A percentile compares a stretch with the other conserved stretches of the same genome.
Evolutionary conservation across 2,329 filamentous ascomycete species (phyloP).

Genomic region (Colletotrichum sojae): DNA sequence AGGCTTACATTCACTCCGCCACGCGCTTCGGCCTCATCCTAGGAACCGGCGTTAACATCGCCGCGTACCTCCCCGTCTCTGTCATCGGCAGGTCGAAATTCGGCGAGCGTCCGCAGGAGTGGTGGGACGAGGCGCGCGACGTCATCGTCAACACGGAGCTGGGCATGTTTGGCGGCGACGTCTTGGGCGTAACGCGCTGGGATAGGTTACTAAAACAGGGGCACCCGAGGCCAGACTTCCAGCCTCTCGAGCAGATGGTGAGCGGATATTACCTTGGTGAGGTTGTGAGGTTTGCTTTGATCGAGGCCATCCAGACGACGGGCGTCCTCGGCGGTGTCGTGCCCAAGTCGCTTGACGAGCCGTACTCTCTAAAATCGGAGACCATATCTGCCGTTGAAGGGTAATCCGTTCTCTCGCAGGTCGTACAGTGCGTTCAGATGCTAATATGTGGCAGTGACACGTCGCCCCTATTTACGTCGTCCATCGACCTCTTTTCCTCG

Average conservation of each 20-base stretch:
- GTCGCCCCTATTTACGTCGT: slow-evolving; percentile 57
- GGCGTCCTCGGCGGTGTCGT: slow-evolving; percentile 70
- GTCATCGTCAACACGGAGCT: slow-evolving; percentile 78
- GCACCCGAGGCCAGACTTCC: slow-evolving; percentile 71
- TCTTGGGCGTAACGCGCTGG: slow-evolving; percentile 74
- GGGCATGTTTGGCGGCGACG: slow-evolving; percentile 74
- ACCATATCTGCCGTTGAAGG: slow-evolving; percentile 70
- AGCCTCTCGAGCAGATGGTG: slow-evolving; percentile 74
- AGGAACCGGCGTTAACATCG: slow-evolving; percentile 77
- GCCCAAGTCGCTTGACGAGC: slow-evolving; percentile 64
- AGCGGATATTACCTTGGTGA: slow-evolving; percentile 78
- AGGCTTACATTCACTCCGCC: slow-evolving; percentile 71
- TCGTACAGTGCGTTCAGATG: not conserved
- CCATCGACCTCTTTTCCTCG: slow-evolving; percentile 63
- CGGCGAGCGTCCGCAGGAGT: slow-evolving; percentile 66
- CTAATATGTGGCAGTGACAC: slow-evolving; percentile 57
- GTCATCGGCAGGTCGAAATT: slow-evolving; percentile 70
- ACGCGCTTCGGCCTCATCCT: slow-evolving; percentile 76
- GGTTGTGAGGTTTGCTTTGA: slow-evolving; percentile 69
- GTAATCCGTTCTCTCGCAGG: slow-evolving; percentile 54
- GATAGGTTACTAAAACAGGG: slow-evolving; percentile 66
- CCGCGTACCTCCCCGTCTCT: slow-evolving; percentile 73
- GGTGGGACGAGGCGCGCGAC: slow-evolving; percentile 72
- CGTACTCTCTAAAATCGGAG: slow-evolving; percentile 73
- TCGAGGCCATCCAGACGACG: slow-evolving; percentile 70